phyloP scores from a whole-genome alignment of 2,329 filamentous ascomycete genomes.

The Mycosphaerella sp. region DNA sequence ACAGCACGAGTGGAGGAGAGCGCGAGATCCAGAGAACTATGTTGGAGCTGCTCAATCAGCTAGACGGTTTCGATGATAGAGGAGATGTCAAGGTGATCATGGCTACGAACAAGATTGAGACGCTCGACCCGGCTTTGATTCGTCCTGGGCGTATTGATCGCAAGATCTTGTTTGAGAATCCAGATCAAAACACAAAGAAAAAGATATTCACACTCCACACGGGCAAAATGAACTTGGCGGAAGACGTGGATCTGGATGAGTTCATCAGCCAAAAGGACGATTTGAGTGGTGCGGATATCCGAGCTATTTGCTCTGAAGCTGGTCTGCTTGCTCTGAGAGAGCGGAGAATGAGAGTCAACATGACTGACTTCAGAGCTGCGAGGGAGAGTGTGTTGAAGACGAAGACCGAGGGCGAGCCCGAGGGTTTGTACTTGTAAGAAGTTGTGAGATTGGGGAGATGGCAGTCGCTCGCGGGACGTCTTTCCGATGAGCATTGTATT shows the following conservation, averaged over 20 bases:
- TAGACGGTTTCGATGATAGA: constrained; percentile 97
- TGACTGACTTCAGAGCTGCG: constrained; percentile 93
- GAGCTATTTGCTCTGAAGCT: constrained; percentile 96
- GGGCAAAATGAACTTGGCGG: constrained; percentile 94
- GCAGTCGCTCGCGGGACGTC: neutral
- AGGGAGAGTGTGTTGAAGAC: constrained; percentile 94
- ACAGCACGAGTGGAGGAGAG: constrained; percentile 93
- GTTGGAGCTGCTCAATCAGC: constrained; percentile 95
- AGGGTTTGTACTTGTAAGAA: constrained; percentile 95
- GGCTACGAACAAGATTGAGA: constrained; percentile 99
- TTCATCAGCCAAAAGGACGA: constrained; percentile 99
- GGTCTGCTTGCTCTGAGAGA: constrained; percentile 91
- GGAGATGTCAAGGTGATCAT: constrained; percentile 99
- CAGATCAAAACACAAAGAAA: constrained; percentile 81
- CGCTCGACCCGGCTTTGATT: constrained; percentile 90
- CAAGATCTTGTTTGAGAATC: constrained; percentile 80
- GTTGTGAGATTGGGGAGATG: neutral
- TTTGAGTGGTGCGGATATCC: constrained; percentile 93
- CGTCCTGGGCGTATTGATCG: constrained; percentile 96
- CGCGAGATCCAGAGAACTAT: constrained; percentile 97
- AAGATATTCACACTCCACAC: constrained; percentile 99
- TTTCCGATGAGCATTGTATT: neutral
- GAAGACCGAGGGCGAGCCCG: constrained; percentile 96
- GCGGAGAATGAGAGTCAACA: constrained; percentile 95
- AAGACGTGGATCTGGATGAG: constrained; percentile 97